Conservation (phyloP, 169 alveolate species). For the Plasmodium knowlesi region DNA sequence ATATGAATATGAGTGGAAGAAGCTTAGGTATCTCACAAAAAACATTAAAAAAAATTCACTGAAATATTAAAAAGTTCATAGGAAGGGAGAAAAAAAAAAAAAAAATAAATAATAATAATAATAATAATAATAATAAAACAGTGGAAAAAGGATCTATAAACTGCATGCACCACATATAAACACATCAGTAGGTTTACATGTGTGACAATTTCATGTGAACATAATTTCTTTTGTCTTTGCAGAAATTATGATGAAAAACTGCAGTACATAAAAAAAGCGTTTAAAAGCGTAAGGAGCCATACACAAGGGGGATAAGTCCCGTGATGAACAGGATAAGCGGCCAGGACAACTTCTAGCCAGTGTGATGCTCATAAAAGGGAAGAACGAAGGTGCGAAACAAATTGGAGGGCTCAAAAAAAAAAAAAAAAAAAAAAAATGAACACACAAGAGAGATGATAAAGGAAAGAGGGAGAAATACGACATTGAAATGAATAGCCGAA, state of each 20-base stretch:
- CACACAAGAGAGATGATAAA: background rate
- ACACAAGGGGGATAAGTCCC: background rate
- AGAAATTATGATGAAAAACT: constrained; percentile 68
- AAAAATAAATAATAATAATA: background rate
- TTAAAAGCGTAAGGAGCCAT: constrained; percentile 48
- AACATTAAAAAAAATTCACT: background rate
- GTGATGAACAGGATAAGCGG: background rate
- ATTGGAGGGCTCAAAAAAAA: constrained; percentile 19
- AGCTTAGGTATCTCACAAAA: constrained; percentile 39
- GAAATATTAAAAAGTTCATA: constrained; percentile 18
- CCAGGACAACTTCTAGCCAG: background rate
- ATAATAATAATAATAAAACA: too few species aligned
- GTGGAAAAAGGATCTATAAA: background rate
- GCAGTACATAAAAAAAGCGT: constrained; percentile 66
- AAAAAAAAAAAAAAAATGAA: constrained; percentile 9
- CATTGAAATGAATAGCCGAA: background rate
- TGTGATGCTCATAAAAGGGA: background rate
- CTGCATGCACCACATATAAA: background rate
- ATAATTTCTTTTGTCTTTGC: constrained; percentile 6
- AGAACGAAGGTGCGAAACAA: constrained; percentile 13
- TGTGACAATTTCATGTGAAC: background rate
- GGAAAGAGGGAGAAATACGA: background rate
- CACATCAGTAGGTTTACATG: background rate
- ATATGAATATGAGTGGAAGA: constrained; percentile 71
- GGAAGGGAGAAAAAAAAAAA: background rate